Evolutionary conservation across 2,329 filamentous ascomycete species (phyloP), one percentile per base, ranked within the genome.

Genomic region (Colletotrichum tamarilloi): DNA sequence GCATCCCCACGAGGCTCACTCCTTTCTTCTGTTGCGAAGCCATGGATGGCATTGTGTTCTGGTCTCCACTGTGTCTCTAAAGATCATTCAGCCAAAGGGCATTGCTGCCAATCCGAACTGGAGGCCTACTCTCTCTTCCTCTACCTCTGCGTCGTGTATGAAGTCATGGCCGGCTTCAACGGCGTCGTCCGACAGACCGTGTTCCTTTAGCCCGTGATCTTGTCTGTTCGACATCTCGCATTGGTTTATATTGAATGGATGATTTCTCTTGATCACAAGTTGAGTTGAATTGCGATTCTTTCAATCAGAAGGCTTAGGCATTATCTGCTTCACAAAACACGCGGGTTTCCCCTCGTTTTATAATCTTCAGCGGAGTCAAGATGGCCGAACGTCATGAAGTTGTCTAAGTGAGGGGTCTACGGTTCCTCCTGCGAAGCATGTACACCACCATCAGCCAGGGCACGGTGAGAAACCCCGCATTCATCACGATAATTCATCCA

Each of bases 121-220:
- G 6, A 30, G 4, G 53, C 66, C 26, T 26, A 79, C 79, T 66
- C 76, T 77, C 62, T 82, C 80, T 64, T 82, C 80, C 58, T 82
- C 80, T 0, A 77, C n/a, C 62, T 82, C 81, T 35, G 81, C 81
- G 4, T 77, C 67, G 62, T 82, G 80, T 22, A 82, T 82, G 57
- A 82, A 76, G 22, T 82, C 81, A 58, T 82, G 81, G 7, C 72
- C 70, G 4, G 69, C 69, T 66, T 81, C 81, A 7, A 78, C 64
- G 19, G 81, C 81, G 7, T 72, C 69, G 22, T 69, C 69, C 26
- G 69, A 69, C 30, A 72, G 65, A 2, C 69, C 69, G 4, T 72
- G 69, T 42, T 68, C 30, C 59, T 72, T 72, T 3, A 64, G 53
- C 3, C 69, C 66, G 19, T 72, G 69, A 9, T 72, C 65, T 26